A percentile compares a stretch with the other conserved stretches of the same genome.
Conservation (phyloP, 768 basidiomycete species). For the Lactarius indigo region DNA sequence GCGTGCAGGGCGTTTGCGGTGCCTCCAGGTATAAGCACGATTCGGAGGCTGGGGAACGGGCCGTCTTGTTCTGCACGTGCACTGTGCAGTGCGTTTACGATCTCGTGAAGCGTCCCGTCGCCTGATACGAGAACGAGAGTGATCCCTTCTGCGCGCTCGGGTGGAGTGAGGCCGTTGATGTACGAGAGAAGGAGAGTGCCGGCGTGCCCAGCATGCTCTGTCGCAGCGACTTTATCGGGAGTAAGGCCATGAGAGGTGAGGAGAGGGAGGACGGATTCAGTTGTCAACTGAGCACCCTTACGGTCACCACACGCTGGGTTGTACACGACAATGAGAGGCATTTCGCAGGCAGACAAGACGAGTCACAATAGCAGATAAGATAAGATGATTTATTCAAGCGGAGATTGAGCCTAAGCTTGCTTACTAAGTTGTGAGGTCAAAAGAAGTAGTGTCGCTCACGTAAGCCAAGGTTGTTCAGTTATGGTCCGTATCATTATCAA, state of each 20-base stretch:
- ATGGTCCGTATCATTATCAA: slow-evolving; percentile 94
- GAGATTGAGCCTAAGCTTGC: too few species aligned
- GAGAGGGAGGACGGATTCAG: slow-evolving; percentile 59
- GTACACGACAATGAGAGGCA: slow-evolving; percentile 61
- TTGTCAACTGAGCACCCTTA: slow-evolving; percentile 53
- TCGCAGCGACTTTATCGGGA: slow-evolving; percentile 44
- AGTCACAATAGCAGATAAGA: background rate
- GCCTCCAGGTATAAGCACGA: slow-evolving; percentile 67
- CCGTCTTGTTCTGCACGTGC: background rate
- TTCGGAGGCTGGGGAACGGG: slow-evolving; percentile 31
- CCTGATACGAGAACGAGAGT: slow-evolving; percentile 71
- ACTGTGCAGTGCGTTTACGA: slow-evolving; percentile 57
- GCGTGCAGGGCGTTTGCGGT: slow-evolving; percentile 93
- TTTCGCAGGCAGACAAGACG: slow-evolving; percentile 25
- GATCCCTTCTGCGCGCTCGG: slow-evolving; percentile 30
- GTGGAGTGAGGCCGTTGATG: slow-evolving; percentile 34
- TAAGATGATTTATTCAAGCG: background rate
- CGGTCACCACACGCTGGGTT: slow-evolving; percentile 73
- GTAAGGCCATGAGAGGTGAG: slow-evolving; percentile 41
- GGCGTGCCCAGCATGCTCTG: slow-evolving; percentile 53
- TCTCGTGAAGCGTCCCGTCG: slow-evolving; percentile 90
- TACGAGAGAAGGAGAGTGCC: slow-evolving; percentile 40
- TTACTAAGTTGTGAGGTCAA: too few species aligned
- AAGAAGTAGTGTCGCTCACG: too few species aligned
- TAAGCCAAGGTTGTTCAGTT: slow-evolving; percentile 11